Evolutionary conservation across 2,329 filamentous ascomycete genomes (phyloP).

Genomic region (Fusarium albosuccineum): DNA sequence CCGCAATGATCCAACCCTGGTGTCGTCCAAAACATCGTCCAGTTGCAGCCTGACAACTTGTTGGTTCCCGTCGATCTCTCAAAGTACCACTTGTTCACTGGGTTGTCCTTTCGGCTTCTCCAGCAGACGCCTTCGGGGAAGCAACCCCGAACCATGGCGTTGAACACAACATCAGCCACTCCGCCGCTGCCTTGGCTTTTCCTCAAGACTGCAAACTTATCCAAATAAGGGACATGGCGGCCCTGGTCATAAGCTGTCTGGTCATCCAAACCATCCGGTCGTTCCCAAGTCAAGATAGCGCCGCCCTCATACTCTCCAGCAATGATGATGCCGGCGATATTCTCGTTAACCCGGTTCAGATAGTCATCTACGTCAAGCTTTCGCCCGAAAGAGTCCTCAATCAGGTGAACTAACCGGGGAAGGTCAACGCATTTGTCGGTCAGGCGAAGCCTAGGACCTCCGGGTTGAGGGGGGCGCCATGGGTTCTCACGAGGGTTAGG

Average conservation of each 20-base stretch:
- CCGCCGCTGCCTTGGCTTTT: conserved; percentile 90
- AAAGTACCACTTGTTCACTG: conserved; percentile 99
- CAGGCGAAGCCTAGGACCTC: conserved; percentile 73
- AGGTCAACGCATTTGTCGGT: conserved; percentile 88
- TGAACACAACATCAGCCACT: conserved; percentile 96
- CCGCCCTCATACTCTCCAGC: conserved; percentile 97
- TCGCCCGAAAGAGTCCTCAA: conserved; percentile 92
- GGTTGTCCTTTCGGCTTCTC: conserved; percentile 90
- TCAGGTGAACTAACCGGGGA: conserved; percentile 83
- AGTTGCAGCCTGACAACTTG: conserved; percentile 85
- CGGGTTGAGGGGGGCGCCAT: conserved; percentile 76
- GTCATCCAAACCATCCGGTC: conserved; percentile 70
- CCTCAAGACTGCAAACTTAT: conserved; percentile 96
- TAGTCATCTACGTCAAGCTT: conserved; percentile 89
- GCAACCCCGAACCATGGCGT: conserved; percentile 90
- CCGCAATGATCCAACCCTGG: conserved; percentile 68
- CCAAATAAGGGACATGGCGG: conserved; percentile 89
- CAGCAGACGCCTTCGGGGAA: conserved; percentile 93
- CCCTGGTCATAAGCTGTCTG: conserved; percentile 66
- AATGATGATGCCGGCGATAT: conserved; percentile 91
- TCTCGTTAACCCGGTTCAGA: conserved; percentile 81
- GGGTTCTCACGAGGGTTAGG: conserved; percentile 77
- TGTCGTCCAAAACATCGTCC: conserved; percentile 99
- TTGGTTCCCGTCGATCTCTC: conserved; percentile 86
- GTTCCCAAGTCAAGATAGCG: conserved; percentile 95